phyloP scores from a whole-genome alignment of 371 early-diverging fungal genomes.

The Mortierella sp. region DNA sequence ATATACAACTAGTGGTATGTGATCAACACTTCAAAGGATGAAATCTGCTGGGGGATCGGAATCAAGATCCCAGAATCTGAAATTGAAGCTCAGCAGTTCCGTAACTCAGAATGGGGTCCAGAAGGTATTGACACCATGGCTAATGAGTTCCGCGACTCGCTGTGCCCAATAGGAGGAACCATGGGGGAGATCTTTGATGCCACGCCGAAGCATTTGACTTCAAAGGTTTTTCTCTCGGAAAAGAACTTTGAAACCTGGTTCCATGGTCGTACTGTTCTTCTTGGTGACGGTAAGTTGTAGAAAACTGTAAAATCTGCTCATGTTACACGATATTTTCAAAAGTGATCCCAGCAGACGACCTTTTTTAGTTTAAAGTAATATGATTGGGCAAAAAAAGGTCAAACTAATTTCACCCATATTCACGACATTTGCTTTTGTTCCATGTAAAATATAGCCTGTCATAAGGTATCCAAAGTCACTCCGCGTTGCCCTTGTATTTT shows the following conservation, averaged over 20 bases:
- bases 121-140: conserved; percentile 23
- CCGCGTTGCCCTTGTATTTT: no score
- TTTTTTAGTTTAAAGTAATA: no score
- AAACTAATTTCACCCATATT: no score
- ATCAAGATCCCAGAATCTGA: conserved; percentile 7
- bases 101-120: conserved; percentile 35
- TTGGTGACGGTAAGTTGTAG: conserved; percentile 1
- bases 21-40: conserved; percentile 15
- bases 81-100: conserved; percentile 12
- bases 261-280: conserved; percentile 5
- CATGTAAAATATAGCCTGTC: conserved; percentile 10
- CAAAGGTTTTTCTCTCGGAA: not conserved
- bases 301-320: not conserved
- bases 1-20: conserved; percentile 20
- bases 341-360: no score
- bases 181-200: conserved; percentile 12
- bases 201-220: not conserved
- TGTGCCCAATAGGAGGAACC: conserved; percentile 17
- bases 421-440: not conserved
- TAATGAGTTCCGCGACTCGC: conserved; percentile 11
- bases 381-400: no score
- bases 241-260: conserved; percentile 1
- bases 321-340: no score
- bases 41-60: conserved; percentile 21
- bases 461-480: not conserved